Conservation (phyloP, 495 filamentous ascomycete species). For the Amniculicola lignicola region DNA sequence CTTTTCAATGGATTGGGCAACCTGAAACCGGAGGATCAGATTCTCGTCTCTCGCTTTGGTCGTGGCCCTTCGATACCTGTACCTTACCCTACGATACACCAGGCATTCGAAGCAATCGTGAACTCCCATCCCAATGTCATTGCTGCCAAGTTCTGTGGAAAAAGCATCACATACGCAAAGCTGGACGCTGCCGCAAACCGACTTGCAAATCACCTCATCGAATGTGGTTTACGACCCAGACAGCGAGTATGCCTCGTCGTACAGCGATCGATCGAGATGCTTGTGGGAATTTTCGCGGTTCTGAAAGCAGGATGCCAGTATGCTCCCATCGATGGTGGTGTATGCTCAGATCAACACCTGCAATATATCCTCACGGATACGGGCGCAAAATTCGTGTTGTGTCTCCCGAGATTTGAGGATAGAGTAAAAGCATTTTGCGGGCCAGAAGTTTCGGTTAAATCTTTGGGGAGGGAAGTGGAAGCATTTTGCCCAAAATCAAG, state of each 20-base stretch:
- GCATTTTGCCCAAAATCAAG: constrained; percentile 11
- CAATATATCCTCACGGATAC: constrained; percentile 19
- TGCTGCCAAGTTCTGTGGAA: constrained; percentile 6
- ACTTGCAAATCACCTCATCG: constrained; percentile 21
- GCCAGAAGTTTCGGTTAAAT: neutral
- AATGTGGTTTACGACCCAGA: constrained; percentile 10
- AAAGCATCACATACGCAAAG: constrained; percentile 7
- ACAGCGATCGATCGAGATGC: constrained; percentile 23
- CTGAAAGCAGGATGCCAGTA: constrained; percentile 27
- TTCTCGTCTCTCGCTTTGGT: constrained; percentile 12
- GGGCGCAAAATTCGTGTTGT: constrained; percentile 8
- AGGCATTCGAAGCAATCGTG: constrained; percentile 21
- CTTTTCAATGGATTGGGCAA: constrained; percentile 12
- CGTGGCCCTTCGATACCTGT: constrained; percentile 1
- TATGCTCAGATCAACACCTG: constrained; percentile 7
- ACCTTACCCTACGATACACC: constrained; percentile 7
- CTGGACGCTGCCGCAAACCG: constrained; percentile 19
- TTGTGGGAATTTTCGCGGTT: constrained; percentile 20
- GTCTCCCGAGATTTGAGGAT: constrained; percentile 12
- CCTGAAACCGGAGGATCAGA: constrained; percentile 12
- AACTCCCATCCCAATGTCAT: constrained; percentile 8
- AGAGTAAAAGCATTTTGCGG: neutral
- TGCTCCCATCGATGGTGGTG: constrained; percentile 19
- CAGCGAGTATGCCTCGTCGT: constrained; percentile 26
- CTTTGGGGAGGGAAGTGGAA: constrained; percentile 6